phyloP scores from a whole-genome alignment of 2,329 filamentous ascomycete genomes.

The Fusarium chaquense region DNA sequence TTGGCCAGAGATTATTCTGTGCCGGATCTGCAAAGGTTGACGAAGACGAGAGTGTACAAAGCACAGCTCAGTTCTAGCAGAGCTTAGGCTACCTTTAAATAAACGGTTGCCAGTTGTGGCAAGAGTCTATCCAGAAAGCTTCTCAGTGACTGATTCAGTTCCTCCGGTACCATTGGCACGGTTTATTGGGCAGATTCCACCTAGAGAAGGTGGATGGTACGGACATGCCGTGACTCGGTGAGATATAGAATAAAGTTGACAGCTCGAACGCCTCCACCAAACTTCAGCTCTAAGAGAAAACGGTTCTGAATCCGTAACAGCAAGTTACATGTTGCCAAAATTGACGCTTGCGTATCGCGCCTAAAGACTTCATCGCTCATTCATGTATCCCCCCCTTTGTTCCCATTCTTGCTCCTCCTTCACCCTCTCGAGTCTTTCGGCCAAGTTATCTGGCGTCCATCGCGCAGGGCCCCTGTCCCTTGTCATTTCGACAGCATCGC shows the following conservation, averaged over 20 bases:
- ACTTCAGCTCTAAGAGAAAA: constrained; percentile 9
- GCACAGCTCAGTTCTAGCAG: neutral
- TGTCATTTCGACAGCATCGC: constrained; percentile 39
- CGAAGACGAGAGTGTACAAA: neutral
- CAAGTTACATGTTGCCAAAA: neutral
- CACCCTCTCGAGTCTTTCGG: constrained; percentile 39
- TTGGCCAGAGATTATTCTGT: constrained; percentile 3
- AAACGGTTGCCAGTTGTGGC: neutral
- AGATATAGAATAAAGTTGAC: neutral
- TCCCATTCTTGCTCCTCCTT: constrained; percentile 24
- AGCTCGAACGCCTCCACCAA: constrained; percentile 6
- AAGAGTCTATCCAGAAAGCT: neutral
- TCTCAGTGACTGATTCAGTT: constrained; percentile 5
- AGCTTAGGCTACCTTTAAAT: neutral
- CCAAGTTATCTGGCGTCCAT: constrained; percentile 39
- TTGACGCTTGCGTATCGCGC: neutral
- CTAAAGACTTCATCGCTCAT: neutral
- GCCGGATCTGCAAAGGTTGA: constrained; percentile 4
- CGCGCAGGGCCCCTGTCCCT: constrained; percentile 31
- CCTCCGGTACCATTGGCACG: neutral
- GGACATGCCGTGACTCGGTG: constrained; percentile 18
- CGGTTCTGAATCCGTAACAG: neutral
- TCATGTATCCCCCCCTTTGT: constrained; percentile 4
- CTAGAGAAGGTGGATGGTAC: constrained; percentile 13
- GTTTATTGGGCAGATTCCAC: neutral